Evolutionary conservation across 768 basidiomycete species (phyloP), one percentile per base, ranked within the genome.

Genomic region (Piloderma croceum): DNA sequence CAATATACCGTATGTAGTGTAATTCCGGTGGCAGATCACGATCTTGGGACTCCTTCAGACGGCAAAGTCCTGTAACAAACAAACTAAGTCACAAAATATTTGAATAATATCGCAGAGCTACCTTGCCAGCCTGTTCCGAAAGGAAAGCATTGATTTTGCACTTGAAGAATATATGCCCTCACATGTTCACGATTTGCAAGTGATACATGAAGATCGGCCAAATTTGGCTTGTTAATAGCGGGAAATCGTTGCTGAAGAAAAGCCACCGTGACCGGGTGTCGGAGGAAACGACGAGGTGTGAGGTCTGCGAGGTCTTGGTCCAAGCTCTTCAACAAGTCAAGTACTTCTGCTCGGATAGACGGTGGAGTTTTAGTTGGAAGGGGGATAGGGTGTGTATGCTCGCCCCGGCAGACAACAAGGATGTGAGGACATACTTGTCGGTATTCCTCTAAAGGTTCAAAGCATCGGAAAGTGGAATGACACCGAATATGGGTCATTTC

Each of bases 171-270:
- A 17, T 46, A 51, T 1, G 36, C 10, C 19, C 38, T 43, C 5
- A 58, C 3, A 21, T 52, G 52, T 12, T 24, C 40, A 0, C 46
- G 44, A 40, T 61, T 61, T 1, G 57, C 55, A 5, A 61, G 45
- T 1, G 58, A 61, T 1, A 47, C 20, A 38, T 61, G 58, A n/a
- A 58, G 47, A 20, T 59, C 39, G 13, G 36, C 47, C 1, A 60
- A 24, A 11, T 42, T 47, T 3, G 49, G 54, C 0, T 13, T 6
- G 1, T 23, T 13, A 31, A 46, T 35, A 7, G 35, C 4, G 0
- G 54, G 54, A 31, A 56, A 39, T 19, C n/a, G 19, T 10, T 12
- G 9, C 5, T 21, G 5, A 5, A 58, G 37, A 20, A 42, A 50
- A 2, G 44, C 17, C 19, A 27, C 20, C n/a, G 46, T 9, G 3